Conservation (phyloP, 2,329 filamentous ascomycete genomes). For the Claviceps sp. region DNA sequence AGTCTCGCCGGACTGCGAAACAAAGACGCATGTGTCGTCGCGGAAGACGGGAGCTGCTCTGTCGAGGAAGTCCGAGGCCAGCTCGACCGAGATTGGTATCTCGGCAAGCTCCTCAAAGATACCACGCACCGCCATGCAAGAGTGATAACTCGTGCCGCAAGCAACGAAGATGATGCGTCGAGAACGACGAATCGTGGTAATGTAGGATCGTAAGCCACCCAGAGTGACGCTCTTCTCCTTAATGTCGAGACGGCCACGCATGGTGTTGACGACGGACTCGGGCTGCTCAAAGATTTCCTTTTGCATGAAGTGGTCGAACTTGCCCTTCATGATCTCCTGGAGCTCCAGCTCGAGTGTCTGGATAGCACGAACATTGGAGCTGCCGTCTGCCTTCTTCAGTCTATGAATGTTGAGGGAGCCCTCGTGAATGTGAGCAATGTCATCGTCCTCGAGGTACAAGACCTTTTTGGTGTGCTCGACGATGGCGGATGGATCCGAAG, state of each 20-base stretch:
- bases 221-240: constrained; percentile 92
- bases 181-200: constrained; percentile 91
- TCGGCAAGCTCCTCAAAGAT: constrained; percentile 96
- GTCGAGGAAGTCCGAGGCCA: constrained; percentile 97
- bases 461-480: constrained; percentile 99
- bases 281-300: constrained; percentile 99
- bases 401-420: constrained; percentile 98
- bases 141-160: constrained; percentile 96
- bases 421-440: constrained; percentile 99
- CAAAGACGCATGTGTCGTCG: constrained; percentile 97
- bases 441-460: constrained; percentile 97
- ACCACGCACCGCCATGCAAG: constrained; percentile 97
- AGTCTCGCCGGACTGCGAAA: constrained; percentile 97
- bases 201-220: constrained; percentile 91
- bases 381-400: constrained; percentile 90
- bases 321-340: constrained; percentile 99
- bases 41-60: constrained; percentile 95
- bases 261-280: constrained; percentile 98
- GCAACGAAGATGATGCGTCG: constrained; percentile 97
- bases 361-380: constrained; percentile 92
- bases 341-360: constrained; percentile 98
- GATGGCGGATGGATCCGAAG: constrained; percentile 94
- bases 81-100: constrained; percentile 91
- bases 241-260: constrained; percentile 93
- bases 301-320: constrained; percentile 99